Conservation (phyloP, 306 rosid genomes). For the Fagus crenata region DNA sequence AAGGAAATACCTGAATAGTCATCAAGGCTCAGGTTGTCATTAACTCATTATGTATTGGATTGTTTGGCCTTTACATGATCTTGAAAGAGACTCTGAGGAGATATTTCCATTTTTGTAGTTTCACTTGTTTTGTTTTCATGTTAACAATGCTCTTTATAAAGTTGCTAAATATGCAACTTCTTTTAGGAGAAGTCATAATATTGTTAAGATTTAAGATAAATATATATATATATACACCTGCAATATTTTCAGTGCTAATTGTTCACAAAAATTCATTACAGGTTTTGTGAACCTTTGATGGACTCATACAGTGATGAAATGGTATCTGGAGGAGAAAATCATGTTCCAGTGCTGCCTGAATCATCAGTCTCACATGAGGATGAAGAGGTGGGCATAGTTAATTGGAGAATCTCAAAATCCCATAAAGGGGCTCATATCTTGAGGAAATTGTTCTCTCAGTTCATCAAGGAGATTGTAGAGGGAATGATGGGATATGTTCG, state of each 20-base stretch:
- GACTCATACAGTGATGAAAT: slow-evolving; percentile 52
- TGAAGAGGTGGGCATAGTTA: no score
- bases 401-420: slow-evolving; percentile 78
- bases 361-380: slow-evolving; percentile 42
- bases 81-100: not conserved
- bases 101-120: not conserved
- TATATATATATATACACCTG: not conserved
- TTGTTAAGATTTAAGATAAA: not conserved
- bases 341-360: slow-evolving; percentile 39
- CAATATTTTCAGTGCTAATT: slow-evolving; percentile 16
- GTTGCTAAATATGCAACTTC: not conserved
- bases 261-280: slow-evolving; percentile 35
- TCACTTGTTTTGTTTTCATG: not conserved
- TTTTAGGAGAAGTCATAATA: not conserved
- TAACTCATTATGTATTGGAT: not conserved
- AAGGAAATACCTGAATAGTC: not conserved
- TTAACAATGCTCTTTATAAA: not conserved
- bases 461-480: slow-evolving; percentile 93
- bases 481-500: slow-evolving; percentile 95
- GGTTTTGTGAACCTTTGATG: slow-evolving; percentile 88
- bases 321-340: slow-evolving; percentile 43
- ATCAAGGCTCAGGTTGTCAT: not conserved
- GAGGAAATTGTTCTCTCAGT: slow-evolving; percentile 74
- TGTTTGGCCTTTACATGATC: not conserved
- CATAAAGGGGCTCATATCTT: slow-evolving; percentile 52